These are phyloP conservation scores for Cercospora citrullina DNA, from an alignment of 2,329 filamentous ascomycete genomes.

Conservation along the genomic window DNA sequence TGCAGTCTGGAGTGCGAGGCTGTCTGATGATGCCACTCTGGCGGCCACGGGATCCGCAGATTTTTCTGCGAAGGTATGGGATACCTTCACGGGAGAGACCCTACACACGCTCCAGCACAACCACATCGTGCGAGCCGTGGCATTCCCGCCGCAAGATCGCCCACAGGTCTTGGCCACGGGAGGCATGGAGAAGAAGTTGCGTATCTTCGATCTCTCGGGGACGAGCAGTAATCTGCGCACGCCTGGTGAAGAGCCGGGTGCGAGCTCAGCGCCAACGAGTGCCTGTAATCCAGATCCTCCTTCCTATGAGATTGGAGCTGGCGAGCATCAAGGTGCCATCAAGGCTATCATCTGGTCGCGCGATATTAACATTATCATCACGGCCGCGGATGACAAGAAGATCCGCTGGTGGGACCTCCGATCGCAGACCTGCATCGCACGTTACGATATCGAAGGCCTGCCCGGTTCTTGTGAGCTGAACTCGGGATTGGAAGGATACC, in stretches of 20 bases:
- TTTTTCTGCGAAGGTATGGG: constrained; percentile 91
- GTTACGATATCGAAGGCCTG: constrained; percentile 76
- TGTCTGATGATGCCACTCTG: constrained; percentile 82
- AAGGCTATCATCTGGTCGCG: constrained; percentile 92
- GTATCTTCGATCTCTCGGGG: constrained; percentile 82
- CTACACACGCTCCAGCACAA: constrained; percentile 85
- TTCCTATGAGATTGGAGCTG: constrained; percentile 83
- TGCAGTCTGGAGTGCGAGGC: constrained; percentile 91
- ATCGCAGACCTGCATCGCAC: constrained; percentile 70
- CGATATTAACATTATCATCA: constrained; percentile 81
- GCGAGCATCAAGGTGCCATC: constrained; percentile 82
- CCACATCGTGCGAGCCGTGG: constrained; percentile 92
- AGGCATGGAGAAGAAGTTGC: constrained; percentile 93
- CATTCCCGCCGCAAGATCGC: constrained; percentile 68
- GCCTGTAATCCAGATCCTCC: constrained; percentile 40
- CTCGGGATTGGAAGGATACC: constrained; percentile 61
- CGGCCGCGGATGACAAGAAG: constrained; percentile 85
- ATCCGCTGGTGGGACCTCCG: constrained; percentile 94
- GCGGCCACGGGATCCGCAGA: constrained; percentile 94
- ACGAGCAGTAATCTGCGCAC: constrained; percentile 39
- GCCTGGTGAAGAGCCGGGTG: constrained; percentile 21
- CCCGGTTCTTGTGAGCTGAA: constrained; percentile 93
- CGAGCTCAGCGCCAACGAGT: background rate
- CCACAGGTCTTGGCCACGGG: constrained; percentile 83
- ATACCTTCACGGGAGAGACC: constrained; percentile 89